Evolutionary conservation across 1,139 yeast genomes (phyloP), one percentile per base, ranked within the genome.

Genomic region (Meyerozyma elateridarum): DNA sequence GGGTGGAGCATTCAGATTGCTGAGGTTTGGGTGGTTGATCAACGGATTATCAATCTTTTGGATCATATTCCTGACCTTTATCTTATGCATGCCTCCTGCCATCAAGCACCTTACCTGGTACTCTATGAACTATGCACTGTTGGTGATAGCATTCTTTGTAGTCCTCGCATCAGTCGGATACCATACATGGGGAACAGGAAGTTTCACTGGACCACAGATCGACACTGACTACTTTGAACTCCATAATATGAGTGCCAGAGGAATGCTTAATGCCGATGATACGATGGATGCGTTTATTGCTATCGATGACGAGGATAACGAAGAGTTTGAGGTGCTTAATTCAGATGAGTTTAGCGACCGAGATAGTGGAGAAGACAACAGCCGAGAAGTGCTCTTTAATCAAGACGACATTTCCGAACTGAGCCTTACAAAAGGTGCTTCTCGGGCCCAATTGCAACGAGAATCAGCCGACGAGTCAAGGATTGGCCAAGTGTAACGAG

Each of bases 71-170:
- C 78, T 85, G 35, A 65, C 78, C 37, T 59, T 82, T 28, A 64
- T 82, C 2, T 67, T 85, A 30, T 82, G 91, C 43, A 61, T 83
- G 52, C 95, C 95, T 2, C 82, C 89, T 1, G 77, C 77, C 25
- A 64, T 82, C 35, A 84, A 83, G 34, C 42, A 54, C 25, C 72
- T 85, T 11, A 72, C 76, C 4, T 68, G 73, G 47, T 52, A 53
- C 13, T 67, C 77, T 6, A 82, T 85, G 89, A 85, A 85, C 54
- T 85, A 83, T 51, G 85, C 94, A 0, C 55, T 78, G 14, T 70
- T 73, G 12, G 91, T 80, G 3, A 73, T 80, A 37, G 36, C 64
- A 0, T 46, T 68, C 1, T 77, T 80, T 41, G 53, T 73, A 1
- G 46, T 63, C 0, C 47, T 73, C 22, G 74, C 81, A 3, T 59